Evolutionary conservation across 1,139 yeast species (phyloP).

Genomic region (Groenewaldozyma auringiensis): DNA sequence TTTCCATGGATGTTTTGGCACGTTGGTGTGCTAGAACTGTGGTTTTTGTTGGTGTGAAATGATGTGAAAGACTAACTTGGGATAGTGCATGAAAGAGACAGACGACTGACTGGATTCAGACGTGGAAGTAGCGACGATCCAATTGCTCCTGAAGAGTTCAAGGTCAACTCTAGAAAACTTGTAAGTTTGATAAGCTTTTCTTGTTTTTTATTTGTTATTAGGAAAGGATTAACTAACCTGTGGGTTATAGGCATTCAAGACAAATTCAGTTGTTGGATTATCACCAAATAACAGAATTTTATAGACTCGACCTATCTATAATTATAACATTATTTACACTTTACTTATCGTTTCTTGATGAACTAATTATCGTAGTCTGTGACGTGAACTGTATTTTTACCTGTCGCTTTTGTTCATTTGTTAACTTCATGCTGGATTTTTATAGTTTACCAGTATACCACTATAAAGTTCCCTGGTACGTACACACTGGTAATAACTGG

Average conservation of each 20-base stretch:
- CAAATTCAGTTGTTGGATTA: neutral
- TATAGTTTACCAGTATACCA: too few relatives aligned
- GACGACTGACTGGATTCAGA: conserved; percentile 62
- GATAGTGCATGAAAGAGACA: conserved; percentile 60
- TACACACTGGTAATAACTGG: too few relatives aligned
- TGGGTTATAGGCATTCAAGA: conserved; percentile 1
- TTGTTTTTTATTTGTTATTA: neutral
- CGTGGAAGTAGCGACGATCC: conserved; percentile 66
- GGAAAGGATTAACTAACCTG: neutral
- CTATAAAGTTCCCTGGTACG: too few relatives aligned
- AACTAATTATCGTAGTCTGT: too few relatives aligned
- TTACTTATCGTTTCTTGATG: too few relatives aligned
- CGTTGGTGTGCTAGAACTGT: too few relatives aligned
- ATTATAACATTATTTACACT: too few relatives aligned
- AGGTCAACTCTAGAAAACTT: conserved; percentile 46
- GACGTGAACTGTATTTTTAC: too few relatives aligned
- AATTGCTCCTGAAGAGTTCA: conserved; percentile 66
- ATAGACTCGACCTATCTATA: too few relatives aligned
- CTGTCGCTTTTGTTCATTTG: too few relatives aligned
- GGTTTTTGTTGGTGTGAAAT: neutral
- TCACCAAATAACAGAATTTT: neutral
- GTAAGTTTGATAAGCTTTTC: conserved; percentile 12
- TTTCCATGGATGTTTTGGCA: too few relatives aligned
- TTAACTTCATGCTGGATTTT: too few relatives aligned
- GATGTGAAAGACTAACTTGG: conserved; percentile 7